A percentile compares a stretch with the other conserved stretches of the same genome.
Conservation (phyloP, 2,329 filamentous ascomycete genomes). For the Pezicula carpinea region DNA sequence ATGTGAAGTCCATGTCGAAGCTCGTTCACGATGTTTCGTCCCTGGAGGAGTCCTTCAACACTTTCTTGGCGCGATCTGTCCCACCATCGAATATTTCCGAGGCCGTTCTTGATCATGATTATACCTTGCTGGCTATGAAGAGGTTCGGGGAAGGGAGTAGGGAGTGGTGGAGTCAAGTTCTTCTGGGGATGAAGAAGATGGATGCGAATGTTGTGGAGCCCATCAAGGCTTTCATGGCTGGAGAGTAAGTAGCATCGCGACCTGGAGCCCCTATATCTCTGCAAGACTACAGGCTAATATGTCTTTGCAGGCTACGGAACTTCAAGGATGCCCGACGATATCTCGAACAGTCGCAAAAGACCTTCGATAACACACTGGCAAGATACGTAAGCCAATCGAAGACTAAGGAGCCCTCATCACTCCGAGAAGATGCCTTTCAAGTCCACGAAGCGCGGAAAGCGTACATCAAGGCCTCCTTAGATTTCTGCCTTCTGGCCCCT, state of each 20-base stretch:
- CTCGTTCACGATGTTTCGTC: constrained; percentile 62
- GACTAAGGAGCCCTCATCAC: constrained; percentile 84
- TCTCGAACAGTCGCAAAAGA: constrained; percentile 76
- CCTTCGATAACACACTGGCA: constrained; percentile 75
- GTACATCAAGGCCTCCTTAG: constrained; percentile 88
- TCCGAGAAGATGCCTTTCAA: constrained; percentile 93
- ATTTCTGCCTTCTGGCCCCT: constrained; percentile 84
- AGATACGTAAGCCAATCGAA: constrained; percentile 84
- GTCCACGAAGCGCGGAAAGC: constrained; percentile 87
- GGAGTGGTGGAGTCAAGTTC: constrained; percentile 79
- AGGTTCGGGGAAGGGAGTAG: constrained; percentile 79
- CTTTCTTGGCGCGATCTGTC: constrained; percentile 70
- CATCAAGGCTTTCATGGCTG: constrained; percentile 69
- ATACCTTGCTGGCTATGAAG: constrained; percentile 82
- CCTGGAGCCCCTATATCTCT: neutral
- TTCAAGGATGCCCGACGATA: constrained; percentile 80
- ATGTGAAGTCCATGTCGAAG: constrained; percentile 57
- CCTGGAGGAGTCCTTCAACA: constrained; percentile 75
- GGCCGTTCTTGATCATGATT: constrained; percentile 88
- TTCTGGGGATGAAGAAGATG: constrained; percentile 71
- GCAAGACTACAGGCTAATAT: neutral
- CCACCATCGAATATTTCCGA: constrained; percentile 73
- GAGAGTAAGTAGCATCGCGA: constrained; percentile 44
- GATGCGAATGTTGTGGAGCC: constrained; percentile 77
- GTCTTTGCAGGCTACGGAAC: constrained; percentile 51